phyloP scores from a whole-genome alignment of 1,284 basidiomycete genomes.

The Trametes hirsuta region DNA sequence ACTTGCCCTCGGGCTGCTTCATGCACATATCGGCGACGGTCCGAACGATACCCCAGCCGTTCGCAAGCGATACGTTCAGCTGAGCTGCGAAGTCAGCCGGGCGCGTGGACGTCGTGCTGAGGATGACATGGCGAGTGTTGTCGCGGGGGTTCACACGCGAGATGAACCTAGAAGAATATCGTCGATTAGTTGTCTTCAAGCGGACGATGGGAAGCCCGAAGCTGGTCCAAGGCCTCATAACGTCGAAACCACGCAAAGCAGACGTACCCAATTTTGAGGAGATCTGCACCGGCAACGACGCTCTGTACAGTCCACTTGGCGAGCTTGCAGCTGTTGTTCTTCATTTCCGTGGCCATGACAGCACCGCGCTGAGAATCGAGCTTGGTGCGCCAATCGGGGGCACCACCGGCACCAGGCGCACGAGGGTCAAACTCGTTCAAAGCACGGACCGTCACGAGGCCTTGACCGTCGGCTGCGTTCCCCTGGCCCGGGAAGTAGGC shows the following conservation, averaged over 20 bases:
- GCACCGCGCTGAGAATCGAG: conserved; percentile 97
- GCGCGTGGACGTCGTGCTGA: conserved; percentile 94
- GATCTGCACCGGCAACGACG: conserved; percentile 93
- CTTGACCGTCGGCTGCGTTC: conserved; percentile 73
- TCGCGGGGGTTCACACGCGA: conserved; percentile 94
- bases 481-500: conserved; percentile 76
- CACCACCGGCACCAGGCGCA: conserved; percentile 87
- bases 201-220: neutral
- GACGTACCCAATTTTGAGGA: conserved; percentile 95
- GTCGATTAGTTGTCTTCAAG: neutral
- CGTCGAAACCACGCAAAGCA: neutral
- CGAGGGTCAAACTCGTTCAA: conserved; percentile 98
- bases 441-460: conserved; percentile 90
- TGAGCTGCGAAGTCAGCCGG: conserved; percentile 94
- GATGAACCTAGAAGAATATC: conserved; percentile 65
- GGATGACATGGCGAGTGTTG: conserved; percentile 92
- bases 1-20: conserved; percentile 97
- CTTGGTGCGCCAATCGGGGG: conserved; percentile 96
- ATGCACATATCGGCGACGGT: conserved; percentile 91
- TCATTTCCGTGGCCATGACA: conserved; percentile 99
- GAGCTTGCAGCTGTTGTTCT: conserved; percentile 99
- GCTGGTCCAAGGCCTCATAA: neutral
- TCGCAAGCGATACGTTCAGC: conserved; percentile 93
- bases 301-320: conserved; percentile 98
- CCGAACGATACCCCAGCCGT: conserved; percentile 98